A percentile compares a stretch with the other conserved stretches of the same genome.
These are phyloP conservation scores for Cicer cuneatum DNA, from an alignment of 306 rosid species.

Conservation along the genomic window DNA sequence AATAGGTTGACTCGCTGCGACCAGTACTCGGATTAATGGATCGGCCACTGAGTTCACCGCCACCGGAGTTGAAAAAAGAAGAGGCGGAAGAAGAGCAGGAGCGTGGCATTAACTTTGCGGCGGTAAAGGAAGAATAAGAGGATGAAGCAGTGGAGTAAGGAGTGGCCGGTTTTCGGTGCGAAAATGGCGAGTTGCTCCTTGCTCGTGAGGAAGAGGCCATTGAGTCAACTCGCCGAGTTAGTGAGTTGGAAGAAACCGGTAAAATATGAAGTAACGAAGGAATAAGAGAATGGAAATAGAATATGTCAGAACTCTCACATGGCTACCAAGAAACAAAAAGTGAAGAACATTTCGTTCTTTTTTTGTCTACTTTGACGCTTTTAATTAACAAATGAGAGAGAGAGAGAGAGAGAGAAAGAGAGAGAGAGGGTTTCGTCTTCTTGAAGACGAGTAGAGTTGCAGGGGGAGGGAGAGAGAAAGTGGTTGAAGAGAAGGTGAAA, in stretches of 20 bases:
- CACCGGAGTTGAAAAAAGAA: constrained; percentile 74
- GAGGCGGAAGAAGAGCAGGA: constrained; percentile 79
- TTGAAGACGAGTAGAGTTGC: constrained; percentile 75
- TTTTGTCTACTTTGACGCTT: constrained; percentile 42
- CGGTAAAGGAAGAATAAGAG: constrained; percentile 70
- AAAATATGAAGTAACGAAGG: constrained; percentile 26
- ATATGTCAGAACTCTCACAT: constrained; percentile 88
- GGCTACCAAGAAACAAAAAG: constrained; percentile 58
- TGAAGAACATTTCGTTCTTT: constrained; percentile 51
- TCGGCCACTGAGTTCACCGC: constrained; percentile 65
- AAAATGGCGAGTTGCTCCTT: constrained; percentile 90
- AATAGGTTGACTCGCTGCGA: constrained; percentile 60
- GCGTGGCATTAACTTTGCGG: constrained; percentile 71
- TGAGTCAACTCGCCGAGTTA: constrained; percentile 55
- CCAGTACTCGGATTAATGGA: constrained; percentile 69
- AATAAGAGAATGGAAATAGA: constrained; percentile 45
- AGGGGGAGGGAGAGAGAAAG: constrained; percentile 48
- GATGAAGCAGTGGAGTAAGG: constrained; percentile 74
- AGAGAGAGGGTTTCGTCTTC: constrained; percentile 74
- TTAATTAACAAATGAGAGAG: constrained; percentile 35
- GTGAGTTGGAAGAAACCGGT: constrained; percentile 50
- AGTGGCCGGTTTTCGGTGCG: constrained; percentile 72
- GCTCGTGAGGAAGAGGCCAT: constrained; percentile 91
- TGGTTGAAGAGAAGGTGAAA: constrained; percentile 38
- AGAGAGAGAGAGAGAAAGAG: constrained; percentile 47